Base-by-base conservation (phyloP, 2,329 filamentous ascomycete species). In the Pseudocercospora pini-densiflorae region DNA sequence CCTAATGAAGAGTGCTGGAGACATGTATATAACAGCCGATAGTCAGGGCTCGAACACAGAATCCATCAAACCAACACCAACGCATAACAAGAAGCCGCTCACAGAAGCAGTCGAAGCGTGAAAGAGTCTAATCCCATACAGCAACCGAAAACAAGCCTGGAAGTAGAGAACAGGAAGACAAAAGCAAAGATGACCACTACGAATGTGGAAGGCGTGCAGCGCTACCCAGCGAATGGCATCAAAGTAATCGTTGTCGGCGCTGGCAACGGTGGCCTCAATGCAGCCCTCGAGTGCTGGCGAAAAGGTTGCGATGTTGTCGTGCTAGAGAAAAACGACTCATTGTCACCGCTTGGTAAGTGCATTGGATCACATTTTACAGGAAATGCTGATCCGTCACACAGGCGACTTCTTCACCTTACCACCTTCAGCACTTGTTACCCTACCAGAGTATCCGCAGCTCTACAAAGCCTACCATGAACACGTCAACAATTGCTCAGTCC, bases 161-260 rank as follows among this genome's bases (percentile, higher is more conserved):
- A 33, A 33, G 10, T 4, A 8, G 12, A 33, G 10, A 33, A 33
- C 31, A 33, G 31, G 31, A 33, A 33, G 10, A 10, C 31, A 14
- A 10, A 14, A 12, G 31, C 43, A 21, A 47, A 47, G n/a, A 47
- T 47, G 43, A n/a, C 43, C 16, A 47, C n/a, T 12, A 40, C 57
- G 14, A 27, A 40, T 12, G 57, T 59, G n/a, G 61, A 57, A 23
- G 61, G 61, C 14, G 61, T 85, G 83, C 69, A 78, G 80, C 16
- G 69, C 76, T 45, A 64, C 19, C 47, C 21, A 45, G 16, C 31
- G 8, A 33, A 23, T 14, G 54, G 55, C 53, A 58, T 70, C 47
- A 61, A 70, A 23, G 63, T 70, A 24, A 60, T 69, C 49, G 61
- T 69, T 57, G 65, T 70, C 19, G 68, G 68, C 29, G 63, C 67